Evolutionary conservation across 169 alveolate species (phyloP).

Genomic region (Eimeria sp.): DNA sequence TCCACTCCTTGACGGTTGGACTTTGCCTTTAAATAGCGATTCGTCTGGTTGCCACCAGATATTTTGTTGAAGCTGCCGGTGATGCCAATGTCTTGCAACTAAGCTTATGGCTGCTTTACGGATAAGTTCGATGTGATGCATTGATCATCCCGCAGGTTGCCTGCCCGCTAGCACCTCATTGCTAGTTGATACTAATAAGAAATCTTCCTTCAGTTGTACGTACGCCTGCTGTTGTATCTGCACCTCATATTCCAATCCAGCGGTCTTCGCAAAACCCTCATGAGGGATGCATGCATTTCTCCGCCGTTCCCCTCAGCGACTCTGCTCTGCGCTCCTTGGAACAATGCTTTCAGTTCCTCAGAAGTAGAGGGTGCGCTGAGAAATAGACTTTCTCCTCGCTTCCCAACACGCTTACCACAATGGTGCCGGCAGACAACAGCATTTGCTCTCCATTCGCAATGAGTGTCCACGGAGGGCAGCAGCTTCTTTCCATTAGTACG

Average conservation of each 20-base stretch:
- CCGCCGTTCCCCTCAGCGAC: background rate
- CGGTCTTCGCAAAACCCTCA: background rate
- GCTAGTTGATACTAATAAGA: too few relatives aligned
- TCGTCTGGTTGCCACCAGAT: background rate
- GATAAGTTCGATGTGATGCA: background rate
- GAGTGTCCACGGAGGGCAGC: too few relatives aligned
- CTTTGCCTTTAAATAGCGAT: background rate
- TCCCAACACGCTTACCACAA: too few relatives aligned
- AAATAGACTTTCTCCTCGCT: too few relatives aligned
- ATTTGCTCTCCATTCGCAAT: too few relatives aligned
- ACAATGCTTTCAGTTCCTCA: too few relatives aligned
- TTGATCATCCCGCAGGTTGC: background rate
- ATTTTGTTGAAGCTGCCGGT: background rate
- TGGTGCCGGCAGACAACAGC: too few relatives aligned
- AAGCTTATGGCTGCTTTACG: background rate
- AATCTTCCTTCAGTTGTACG: background rate
- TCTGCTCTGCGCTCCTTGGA: background rate
- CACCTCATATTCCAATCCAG: background rate
- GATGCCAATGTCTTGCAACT: background rate
- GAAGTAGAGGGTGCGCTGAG: too few relatives aligned
- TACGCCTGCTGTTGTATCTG: background rate
- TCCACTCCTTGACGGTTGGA: background rate
- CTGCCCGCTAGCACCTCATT: background rate
- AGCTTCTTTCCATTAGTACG: background rate
- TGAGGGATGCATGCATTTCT: background rate